Evolutionary conservation across 148 eudicot genomes (phyloP).

Genomic region (Chenopodium berlandieri): DNA sequence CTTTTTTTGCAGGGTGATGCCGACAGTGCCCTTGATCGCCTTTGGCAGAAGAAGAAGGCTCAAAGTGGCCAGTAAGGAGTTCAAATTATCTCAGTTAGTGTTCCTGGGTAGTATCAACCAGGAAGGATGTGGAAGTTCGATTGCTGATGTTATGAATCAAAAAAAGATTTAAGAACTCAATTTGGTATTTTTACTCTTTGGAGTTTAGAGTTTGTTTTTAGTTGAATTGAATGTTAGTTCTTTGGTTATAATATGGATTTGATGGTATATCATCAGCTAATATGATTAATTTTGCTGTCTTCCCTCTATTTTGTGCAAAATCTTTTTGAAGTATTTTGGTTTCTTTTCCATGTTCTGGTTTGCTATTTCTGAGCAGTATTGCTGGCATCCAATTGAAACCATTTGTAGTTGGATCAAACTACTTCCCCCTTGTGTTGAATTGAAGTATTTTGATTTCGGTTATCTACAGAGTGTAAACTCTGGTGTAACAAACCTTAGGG

Average conservation of each 20-base stretch:
- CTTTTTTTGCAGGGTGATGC: constrained; percentile 52
- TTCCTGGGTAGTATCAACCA: background rate
- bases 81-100: background rate
- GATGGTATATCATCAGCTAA: constrained; percentile 8
- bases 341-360: background rate
- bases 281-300: background rate
- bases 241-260: constrained; percentile 10
- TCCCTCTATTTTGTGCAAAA: background rate
- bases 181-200: background rate
- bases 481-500: too few species aligned
- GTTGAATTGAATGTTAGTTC: constrained; percentile 7
- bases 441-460: too few species aligned
- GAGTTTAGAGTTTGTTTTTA: background rate
- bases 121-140: background rate
- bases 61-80: constrained; percentile 35
- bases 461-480: too few species aligned
- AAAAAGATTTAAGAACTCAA: background rate
- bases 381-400: too few species aligned
- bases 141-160: constrained; percentile 7
- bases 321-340: too few species aligned
- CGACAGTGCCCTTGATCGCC: constrained; percentile 69
- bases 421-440: too few species aligned
- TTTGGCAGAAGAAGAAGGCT: constrained; percentile 62
- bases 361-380: background rate
- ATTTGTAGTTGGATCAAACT: too few species aligned